Evolutionary conservation across 2,329 filamentous ascomycete species (phyloP).

Genomic region (Fusarium haematococcum): DNA sequence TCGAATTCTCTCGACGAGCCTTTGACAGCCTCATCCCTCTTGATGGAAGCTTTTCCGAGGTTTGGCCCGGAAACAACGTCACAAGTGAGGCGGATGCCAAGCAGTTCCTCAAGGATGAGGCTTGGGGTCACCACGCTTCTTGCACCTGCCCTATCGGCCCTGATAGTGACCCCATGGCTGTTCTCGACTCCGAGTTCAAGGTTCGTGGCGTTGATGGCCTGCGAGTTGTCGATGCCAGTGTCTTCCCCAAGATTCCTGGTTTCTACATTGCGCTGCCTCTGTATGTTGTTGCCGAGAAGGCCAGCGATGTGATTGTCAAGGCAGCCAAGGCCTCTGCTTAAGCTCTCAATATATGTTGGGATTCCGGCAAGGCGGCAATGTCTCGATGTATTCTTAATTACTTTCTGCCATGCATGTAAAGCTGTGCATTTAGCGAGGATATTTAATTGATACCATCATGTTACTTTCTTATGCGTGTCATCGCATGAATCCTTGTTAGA

Average conservation of each 20-base stretch:
- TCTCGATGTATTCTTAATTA: not conserved
- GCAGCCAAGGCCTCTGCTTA: slow-evolving; percentile 18
- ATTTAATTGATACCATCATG: not conserved
- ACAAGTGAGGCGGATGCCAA: slow-evolving; percentile 49
- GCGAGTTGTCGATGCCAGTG: slow-evolving; percentile 71
- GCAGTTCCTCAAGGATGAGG: slow-evolving; percentile 45
- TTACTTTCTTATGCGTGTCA: not conserved
- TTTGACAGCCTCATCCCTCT: slow-evolving; percentile 32
- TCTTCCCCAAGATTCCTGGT: slow-evolving; percentile 54
- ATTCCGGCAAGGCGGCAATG: not conserved
- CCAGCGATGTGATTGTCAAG: slow-evolving; percentile 51
- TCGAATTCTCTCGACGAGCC: slow-evolving; percentile 63
- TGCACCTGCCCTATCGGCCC: slow-evolving; percentile 48
- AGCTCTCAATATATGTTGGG: no score
- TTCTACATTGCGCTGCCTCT: slow-evolving; percentile 34
- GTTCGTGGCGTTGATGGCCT: slow-evolving; percentile 67
- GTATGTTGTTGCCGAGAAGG: slow-evolving; percentile 68
- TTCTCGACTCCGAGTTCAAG: slow-evolving; percentile 64
- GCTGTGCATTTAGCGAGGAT: not conserved
- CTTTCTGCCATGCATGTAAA: not conserved
- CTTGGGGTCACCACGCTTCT: slow-evolving; percentile 51
- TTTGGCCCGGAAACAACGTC: slow-evolving; percentile 53
- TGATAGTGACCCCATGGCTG: slow-evolving; percentile 51
- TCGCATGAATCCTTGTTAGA: not conserved
- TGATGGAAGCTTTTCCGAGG: slow-evolving; percentile 23